Evolutionary conservation across 306 rosid genomes (phyloP).

Genomic region (Acacia confusa): DNA sequence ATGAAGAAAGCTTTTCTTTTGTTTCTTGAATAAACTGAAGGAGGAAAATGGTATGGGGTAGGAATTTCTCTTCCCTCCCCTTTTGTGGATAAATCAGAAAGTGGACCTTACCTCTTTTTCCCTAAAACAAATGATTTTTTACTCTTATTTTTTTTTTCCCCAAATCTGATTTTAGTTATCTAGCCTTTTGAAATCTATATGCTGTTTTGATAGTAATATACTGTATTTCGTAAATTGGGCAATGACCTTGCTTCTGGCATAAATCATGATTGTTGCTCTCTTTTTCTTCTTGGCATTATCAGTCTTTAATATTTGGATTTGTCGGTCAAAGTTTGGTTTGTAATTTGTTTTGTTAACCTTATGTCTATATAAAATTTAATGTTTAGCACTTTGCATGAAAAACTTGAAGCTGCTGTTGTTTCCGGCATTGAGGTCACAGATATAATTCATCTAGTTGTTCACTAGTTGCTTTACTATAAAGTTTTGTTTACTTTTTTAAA

Average conservation of each 20-base stretch:
- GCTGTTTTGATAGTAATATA: not conserved
- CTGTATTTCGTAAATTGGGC: not conserved
- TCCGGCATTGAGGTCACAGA: not conserved
- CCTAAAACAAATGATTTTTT: not conserved
- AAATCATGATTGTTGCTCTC: not conserved
- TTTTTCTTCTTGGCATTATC: not conserved
- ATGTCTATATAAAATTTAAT: not conserved
- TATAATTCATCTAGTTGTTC: not conserved
- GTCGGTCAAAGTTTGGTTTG: too few species aligned
- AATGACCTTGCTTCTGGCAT: not conserved
- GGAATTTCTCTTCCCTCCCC: not conserved
- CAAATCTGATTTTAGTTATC: not conserved
- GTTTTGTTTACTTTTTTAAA: not conserved
- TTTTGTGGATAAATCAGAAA: not conserved
- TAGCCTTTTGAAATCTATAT: not conserved
- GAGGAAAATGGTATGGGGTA: not conserved
- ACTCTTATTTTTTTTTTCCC: not conserved
- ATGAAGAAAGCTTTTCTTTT: not conserved
- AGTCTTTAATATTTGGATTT: not conserved
- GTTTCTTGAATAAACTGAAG: not conserved
- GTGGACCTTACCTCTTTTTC: not conserved
- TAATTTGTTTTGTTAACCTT: not conserved
- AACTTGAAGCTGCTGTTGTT: not conserved
- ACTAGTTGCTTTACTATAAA: not conserved
- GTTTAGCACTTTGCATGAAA: not conserved